Evolutionary conservation across 2,329 filamentous ascomycete species (phyloP).

Genomic region (Aspergillus pseudotamarii): DNA sequence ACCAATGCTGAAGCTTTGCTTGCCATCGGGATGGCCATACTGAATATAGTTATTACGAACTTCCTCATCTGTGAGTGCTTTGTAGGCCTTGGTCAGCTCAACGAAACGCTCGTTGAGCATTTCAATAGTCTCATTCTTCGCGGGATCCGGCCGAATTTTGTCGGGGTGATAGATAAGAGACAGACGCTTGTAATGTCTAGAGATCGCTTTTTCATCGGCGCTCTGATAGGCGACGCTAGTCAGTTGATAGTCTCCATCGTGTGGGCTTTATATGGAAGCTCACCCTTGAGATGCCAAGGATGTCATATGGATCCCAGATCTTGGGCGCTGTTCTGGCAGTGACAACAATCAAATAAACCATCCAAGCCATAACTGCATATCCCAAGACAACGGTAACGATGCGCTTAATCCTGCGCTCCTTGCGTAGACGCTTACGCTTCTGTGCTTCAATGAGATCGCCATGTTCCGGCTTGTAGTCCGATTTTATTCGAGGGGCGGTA

Average conservation of each 20-base stretch:
- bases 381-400: slow-evolving; percentile 74
- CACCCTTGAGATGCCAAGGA: slow-evolving; percentile 82
- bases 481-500: slow-evolving; percentile 79
- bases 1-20: slow-evolving; percentile 96
- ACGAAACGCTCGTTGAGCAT: slow-evolving; percentile 86
- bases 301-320: slow-evolving; percentile 96
- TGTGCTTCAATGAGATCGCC: slow-evolving; percentile 79
- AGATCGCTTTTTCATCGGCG: slow-evolving; percentile 86
- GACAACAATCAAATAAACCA: slow-evolving; percentile 86
- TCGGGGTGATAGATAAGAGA: slow-evolving; percentile 89
- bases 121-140: slow-evolving; percentile 88
- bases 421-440: slow-evolving; percentile 83
- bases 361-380: slow-evolving; percentile 82
- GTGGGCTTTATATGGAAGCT: slow-evolving; percentile 26
- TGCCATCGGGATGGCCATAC: slow-evolving; percentile 95
- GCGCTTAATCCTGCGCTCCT: slow-evolving; percentile 85
- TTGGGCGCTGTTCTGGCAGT: slow-evolving; percentile 73
- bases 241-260: background rate
- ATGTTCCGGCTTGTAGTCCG: slow-evolving; percentile 80
- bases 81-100: slow-evolving; percentile 96
- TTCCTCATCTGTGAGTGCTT: slow-evolving; percentile 95
- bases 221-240: slow-evolving; percentile 54
- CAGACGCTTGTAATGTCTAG: slow-evolving; percentile 83
- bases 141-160: slow-evolving; percentile 79
- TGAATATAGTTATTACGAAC: slow-evolving; percentile 95